Evolutionary conservation across 495 filamentous ascomycete genomes (phyloP), one percentile per base, ranked within the genome.

Genomic region (Aspergillus conjunctus): DNA sequence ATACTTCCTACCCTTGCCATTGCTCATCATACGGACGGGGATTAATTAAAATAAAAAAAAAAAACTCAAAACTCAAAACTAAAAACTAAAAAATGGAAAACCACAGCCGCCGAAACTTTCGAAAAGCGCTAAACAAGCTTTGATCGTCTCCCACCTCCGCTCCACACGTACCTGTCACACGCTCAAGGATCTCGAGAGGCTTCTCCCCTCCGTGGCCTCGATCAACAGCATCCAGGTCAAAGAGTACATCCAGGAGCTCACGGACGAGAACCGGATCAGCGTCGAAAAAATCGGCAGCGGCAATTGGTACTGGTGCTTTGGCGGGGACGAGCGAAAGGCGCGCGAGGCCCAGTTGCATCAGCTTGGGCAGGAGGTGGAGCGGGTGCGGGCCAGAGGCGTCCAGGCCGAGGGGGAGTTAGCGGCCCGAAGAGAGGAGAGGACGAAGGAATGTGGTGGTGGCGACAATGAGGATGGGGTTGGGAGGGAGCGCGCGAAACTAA

Each of bases 271-370:
- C 58, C 82, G 82, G 59, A 81, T 92, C 57, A 83, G 79, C 11
- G 85, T 90, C 15, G 89, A 92, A 77, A 91, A 91, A 75, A 91
- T 92, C 66, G 89, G 89, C 57, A 88, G 81, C 56, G 88, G 86
- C 15, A 91, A 92, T 68, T 92, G 89, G 89, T 92, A 91, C 75
- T 92, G 89, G 89, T 81, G 78, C 60, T 92, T 92, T 68, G 70
- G 71, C 32, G 83, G 78, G 52, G 88, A 91, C 39, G 86, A 85
- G 60, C 85, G 81, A 70, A 80, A 80, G 43, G 70, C 69, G 15
- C 79, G 78, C 56, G 79, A 85, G 57, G 68, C 62, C 12, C 67
- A 75, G 45, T 65, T 88, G 52, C 75, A 70, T 44, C 76, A 76
- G 53, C 70, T 86, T 44, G 76, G 74, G 43, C 72, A 76, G 53